Evolutionary conservation across 495 filamentous ascomycete species (phyloP).

Genomic region (Penicillium manginii): DNA sequence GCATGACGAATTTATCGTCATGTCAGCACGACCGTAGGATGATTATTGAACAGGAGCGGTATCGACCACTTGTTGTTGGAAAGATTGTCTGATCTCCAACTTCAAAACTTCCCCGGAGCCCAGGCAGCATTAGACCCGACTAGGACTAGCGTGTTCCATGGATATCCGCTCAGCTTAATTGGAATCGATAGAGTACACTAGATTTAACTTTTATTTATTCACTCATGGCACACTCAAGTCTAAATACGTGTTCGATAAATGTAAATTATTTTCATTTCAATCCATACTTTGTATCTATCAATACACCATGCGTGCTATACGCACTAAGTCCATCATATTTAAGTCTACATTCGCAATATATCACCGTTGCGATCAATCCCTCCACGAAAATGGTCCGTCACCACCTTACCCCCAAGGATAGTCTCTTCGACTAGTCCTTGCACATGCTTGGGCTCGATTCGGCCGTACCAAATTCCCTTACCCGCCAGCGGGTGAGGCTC

Average conservation of each 20-base stretch:
- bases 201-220: background rate
- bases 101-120: conserved; percentile 32
- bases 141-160: conserved; percentile 26
- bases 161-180: background rate
- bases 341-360: conserved; percentile 41
- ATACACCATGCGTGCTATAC: background rate
- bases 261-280: no score
- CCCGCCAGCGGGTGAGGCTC: conserved; percentile 65
- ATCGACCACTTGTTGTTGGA: background rate
- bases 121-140: conserved; percentile 27
- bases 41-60: conserved; percentile 2
- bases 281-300: background rate
- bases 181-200: no score
- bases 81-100: conserved; percentile 12
- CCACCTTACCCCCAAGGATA: conserved; percentile 69
- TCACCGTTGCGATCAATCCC: conserved; percentile 43
- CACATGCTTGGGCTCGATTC: conserved; percentile 84
- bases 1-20: conserved; percentile 32
- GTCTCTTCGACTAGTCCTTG: conserved; percentile 86
- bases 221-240: background rate
- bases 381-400: conserved; percentile 71
- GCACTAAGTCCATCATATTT: background rate
- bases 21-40: background rate
- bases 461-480: conserved; percentile 90
- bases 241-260: no score